phyloP scores from a whole-genome alignment of 1,284 basidiomycete genomes.

The Puccinia horiana region DNA sequence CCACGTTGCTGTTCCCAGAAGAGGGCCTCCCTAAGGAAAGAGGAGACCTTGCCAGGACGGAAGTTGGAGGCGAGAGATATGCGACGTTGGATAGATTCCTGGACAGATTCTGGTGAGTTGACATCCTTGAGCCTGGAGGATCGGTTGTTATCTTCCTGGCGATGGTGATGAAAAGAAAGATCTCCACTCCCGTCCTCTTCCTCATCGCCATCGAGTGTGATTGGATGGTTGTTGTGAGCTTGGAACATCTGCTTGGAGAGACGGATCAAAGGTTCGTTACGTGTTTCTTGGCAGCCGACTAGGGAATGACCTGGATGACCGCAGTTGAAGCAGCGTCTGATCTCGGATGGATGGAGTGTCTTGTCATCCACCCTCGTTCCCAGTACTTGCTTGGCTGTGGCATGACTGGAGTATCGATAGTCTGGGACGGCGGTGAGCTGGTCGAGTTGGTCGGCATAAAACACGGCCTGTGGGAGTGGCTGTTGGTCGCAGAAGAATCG shows the following conservation, averaged over 20 bases:
- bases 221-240: not conserved
- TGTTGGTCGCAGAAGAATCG: not conserved
- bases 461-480: not conserved
- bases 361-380: not conserved
- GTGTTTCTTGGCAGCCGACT: not conserved
- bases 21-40: slow-evolving; percentile 23
- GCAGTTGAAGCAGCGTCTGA: slow-evolving; percentile 39
- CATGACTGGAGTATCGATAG: slow-evolving; percentile 18
- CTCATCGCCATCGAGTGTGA: not conserved
- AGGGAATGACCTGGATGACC: slow-evolving; percentile 25
- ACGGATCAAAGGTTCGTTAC: slow-evolving; percentile 24
- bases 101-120: not conserved
- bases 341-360: slow-evolving; percentile 3
- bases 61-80: slow-evolving; percentile 12
- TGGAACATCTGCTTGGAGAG: slow-evolving; percentile 37
- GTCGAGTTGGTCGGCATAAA: not conserved
- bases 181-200: not conserved
- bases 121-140: not conserved
- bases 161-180: not conserved
- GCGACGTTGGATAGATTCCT: not conserved
- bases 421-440: not conserved
- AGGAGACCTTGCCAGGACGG: not conserved
- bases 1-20: slow-evolving; percentile 24
- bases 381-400: slow-evolving; percentile 23
- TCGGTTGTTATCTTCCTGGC: not conserved